Evolutionary conservation across 2,329 filamentous ascomycete species (phyloP), one percentile per base, ranked within the genome.

Genomic region (Coniochaeta sp.): DNA sequence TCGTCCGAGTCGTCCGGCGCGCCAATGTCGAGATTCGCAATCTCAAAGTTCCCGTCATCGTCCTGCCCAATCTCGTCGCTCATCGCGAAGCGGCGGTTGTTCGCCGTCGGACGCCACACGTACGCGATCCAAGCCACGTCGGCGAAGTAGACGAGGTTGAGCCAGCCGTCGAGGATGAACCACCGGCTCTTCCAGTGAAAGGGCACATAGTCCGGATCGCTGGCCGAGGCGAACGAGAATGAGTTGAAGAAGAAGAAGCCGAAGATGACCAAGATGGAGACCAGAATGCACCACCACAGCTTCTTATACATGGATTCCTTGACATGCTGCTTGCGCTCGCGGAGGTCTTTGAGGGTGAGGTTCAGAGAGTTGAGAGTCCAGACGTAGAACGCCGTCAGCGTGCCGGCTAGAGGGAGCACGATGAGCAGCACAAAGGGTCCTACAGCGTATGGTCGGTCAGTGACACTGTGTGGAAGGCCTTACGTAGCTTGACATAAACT

Each of bases 221-320:
- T 85, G 55, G 87, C 86, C 14, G 92, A 93, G 56, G 93, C 93
- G 72, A 99, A 96, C 0, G 90, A 91, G 75, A 97, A 92, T 67
- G 90, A 96, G 80, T 97, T 98, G 79, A 98, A 88, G 80, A 99
- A 98, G 81, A 99, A 97, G 79, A 99, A 99, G 60, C 83, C 92
- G 68, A 99, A 99, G 67, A 98, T 97, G 67, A 98, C 91, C 56
- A 98, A 78, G 71, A 99, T 96, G 72, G 90, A 96, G 64, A 85
- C 81, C 54, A 99, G 81, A 62, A 99, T 96, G 73, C 91, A 93
- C 93, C 93, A 99, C 93, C 96, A 99, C 16, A 99, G 85, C 74
- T 96, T 96, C 77, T 90, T 93, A 77, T 98, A 99, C 96, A 99
- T 99, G 75, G 85, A 75, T 55, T 93, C 91, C 73, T 99, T 99